Evolutionary conservation across 2,329 filamentous ascomycete species (phyloP), one percentile per base, ranked within the genome.

Genomic region (Colletotrichum australisinense): DNA sequence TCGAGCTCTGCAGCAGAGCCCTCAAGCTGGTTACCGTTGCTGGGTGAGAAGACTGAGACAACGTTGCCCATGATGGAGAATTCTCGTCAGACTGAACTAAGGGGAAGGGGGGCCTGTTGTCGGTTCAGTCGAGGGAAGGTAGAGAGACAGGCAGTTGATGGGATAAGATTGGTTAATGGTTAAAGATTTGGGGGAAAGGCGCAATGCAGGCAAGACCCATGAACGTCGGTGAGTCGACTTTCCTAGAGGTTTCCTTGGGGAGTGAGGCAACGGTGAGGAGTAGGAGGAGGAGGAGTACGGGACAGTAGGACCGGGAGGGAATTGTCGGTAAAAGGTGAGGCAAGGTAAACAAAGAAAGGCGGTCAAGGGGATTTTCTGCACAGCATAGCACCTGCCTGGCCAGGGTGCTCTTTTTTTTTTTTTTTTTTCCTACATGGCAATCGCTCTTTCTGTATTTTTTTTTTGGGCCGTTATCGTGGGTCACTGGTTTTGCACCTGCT

Each of bases 1-100:
- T 83, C 81, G 60, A 84, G 79, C 56, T 78, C 78, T 11, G 78
- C 75, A 53, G 76, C 76, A 67, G 81, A 79, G 30, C 79, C 76
- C 77, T 82, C 80, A 75, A 79, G 78, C 58, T 83, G 69, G 62
- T 79, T 79, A 76, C 81, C 81, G 77, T 80, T 80, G 74, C 77
- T 78, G 22, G 74, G 59, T n/a, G 80, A 78, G 76, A 85, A 82
- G 71, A 80, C 80, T 75, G 81, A 83, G 74, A 85, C 80, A 75
- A 84, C 83, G 78, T 83, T 82, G 77, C 83, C 83, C 83, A 84
- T 84, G 67, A 59, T 71, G 52, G 6, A 22, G 26, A n/a, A 12
- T 26, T 56, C 11, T 53, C 60, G 28, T 22, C n/a, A 46, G 42
- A 46, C 14, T 28, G 9, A 64, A 42, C 35, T 42, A 16, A 42